phyloP scores from a whole-genome alignment of 1,139 yeast genomes.

The Magnusiomyces tetraspermus region DNA sequence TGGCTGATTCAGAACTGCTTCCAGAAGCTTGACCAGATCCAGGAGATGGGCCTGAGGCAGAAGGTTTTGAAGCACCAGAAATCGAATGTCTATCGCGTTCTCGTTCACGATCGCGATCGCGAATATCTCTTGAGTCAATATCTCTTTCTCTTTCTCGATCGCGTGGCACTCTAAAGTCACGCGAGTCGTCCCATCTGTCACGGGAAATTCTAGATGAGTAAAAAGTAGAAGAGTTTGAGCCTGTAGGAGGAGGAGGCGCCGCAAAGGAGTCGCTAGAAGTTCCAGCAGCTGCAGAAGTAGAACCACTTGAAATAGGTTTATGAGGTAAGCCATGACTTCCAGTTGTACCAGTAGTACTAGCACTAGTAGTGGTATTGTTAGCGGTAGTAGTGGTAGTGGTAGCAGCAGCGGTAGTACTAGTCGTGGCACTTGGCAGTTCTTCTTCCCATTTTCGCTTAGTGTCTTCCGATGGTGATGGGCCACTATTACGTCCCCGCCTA shows the following conservation, averaged over 20 bases:
- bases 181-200: conserved; percentile 3
- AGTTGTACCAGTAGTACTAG: not conserved
- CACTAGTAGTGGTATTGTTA: not conserved
- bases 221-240: not conserved
- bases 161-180: not conserved
- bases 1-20: not conserved
- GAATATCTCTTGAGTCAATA: not conserved
- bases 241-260: not conserved
- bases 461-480: not conserved
- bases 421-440: not conserved
- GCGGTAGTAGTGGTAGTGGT: not conserved
- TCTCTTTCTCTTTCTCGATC: conserved; percentile 5
- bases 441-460: conserved; percentile 2
- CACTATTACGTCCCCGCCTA: not conserved
- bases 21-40: not conserved
- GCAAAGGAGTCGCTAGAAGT: not conserved
- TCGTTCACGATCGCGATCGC: conserved; percentile 17
- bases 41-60: not conserved
- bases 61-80: not conserved
- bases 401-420: not conserved
- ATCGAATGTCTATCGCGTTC: not conserved
- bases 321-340: not conserved
- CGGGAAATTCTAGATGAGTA: conserved; percentile 2
- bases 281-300: not conserved
- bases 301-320: not conserved